phyloP scores from a whole-genome alignment of 2,329 filamentous ascomycete genomes.

The Verticillium longisporum region DNA sequence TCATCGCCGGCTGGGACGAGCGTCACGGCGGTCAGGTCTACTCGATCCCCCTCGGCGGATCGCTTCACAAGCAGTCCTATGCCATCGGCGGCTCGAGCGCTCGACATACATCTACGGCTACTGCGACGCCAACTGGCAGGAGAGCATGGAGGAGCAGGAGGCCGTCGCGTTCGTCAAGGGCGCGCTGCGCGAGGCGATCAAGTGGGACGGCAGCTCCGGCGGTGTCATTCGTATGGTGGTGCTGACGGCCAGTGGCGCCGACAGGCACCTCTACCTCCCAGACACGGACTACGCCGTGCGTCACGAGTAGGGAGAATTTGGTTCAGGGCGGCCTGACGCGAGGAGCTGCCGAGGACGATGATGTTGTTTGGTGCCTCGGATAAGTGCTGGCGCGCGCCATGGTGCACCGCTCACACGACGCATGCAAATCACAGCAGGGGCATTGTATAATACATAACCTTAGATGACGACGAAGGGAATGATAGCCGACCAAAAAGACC shows the following conservation, averaged over 20 bases:
- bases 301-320: conserved; percentile 46
- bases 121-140: conserved; percentile 93
- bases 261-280: conserved; percentile 91
- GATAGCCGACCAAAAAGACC: neutral
- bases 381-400: neutral
- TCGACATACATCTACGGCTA: conserved; percentile 99
- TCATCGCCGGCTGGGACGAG: conserved; percentile 97
- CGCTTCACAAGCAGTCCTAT: conserved; percentile 94
- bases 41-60: conserved; percentile 92
- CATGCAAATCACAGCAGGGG: neutral
- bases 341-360: neutral
- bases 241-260: conserved; percentile 79
- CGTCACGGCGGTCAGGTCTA: conserved; percentile 95
- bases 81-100: conserved; percentile 91
- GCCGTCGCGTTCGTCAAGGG: conserved; percentile 91
- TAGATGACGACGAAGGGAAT: neutral
- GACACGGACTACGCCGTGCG: conserved; percentile 77
- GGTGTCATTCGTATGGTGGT: conserved; percentile 98
- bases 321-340: neutral
- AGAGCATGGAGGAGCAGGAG: conserved; percentile 87
- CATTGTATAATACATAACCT: neutral
- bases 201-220: conserved; percentile 98
- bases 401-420: neutral
- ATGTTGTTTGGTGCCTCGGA: neutral
- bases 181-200: conserved; percentile 88